Conservation (phyloP, 345 rosid species). For the Physaria fendleri region DNA sequence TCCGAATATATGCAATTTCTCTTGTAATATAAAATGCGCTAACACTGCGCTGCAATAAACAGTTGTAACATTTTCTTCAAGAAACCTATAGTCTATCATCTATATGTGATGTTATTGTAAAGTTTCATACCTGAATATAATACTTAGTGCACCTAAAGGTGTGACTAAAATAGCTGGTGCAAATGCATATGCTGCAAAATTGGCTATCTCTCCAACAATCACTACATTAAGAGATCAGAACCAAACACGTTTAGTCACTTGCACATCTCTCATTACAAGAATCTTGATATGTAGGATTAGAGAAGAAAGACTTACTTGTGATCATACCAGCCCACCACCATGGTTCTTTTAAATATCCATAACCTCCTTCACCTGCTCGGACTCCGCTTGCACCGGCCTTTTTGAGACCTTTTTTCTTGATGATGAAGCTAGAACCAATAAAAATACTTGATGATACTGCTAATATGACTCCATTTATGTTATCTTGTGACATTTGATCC, state of each 20-base stretch:
- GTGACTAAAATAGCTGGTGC: constrained; percentile 97
- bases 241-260: not conserved
- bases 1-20: constrained; percentile 76
- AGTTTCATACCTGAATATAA: constrained; percentile 70
- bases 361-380: constrained; percentile 81
- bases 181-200: constrained; percentile 92
- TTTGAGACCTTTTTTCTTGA: constrained; percentile 84
- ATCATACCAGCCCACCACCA: constrained; percentile 99
- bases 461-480: constrained; percentile 68
- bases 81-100: constrained; percentile 5
- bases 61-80: constrained; percentile 18
- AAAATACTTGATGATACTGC: constrained; percentile 86
- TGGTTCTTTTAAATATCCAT: constrained; percentile 74
- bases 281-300: not conserved
- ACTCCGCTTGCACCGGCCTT: constrained; percentile 59
- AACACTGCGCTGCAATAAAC: constrained; percentile 79
- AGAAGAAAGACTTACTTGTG: constrained; percentile 55
- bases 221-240: constrained; percentile 38
- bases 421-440: constrained; percentile 87
- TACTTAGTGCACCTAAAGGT: constrained; percentile 92
- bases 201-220: constrained; percentile 91
- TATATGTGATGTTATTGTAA: not conserved
- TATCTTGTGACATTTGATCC: constrained; percentile 54
- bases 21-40: constrained; percentile 78
- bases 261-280: not conserved